Evolutionary conservation across 352 stramenopile genomes (phyloP), one percentile per base, ranked within the genome.

Genomic region (Globisporangium camurandrum): DNA sequence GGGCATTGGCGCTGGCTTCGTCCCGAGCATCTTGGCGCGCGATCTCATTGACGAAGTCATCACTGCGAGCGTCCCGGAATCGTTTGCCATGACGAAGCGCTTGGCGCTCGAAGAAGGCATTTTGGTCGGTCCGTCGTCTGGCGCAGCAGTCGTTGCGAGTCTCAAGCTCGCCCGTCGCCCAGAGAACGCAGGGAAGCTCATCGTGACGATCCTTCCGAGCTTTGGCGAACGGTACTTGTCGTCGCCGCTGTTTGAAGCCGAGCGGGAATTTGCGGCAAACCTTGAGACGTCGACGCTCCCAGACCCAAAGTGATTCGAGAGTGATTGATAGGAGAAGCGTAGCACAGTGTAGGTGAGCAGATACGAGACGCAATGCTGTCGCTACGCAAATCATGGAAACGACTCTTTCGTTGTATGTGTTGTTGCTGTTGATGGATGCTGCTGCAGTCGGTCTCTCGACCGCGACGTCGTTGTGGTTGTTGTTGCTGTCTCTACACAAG

Each of bases 171-270:
- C 75, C 24, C 64, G 73, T 46, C 82, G 85, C 28, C 81, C 79
- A 6, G 84, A 96, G 72, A 91, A 84, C 51, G 67, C 62, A 14
- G 78, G 78, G 27, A 96, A 96, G 71, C 67, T 93, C 26, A 95
- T 92, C 47, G 87, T 97, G 17, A 81, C 79, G 38, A 92, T 96
- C 53, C 70, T 96, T 52, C 88, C 88, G 24, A 93, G 76, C 51
- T 96, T 95, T 62, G 88, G 89, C 44, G 89, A 96, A 65, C 78
- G 83, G 24, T 93, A 91, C 61, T 54, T 93, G 60, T 89, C 76
- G 40, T 88, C 82, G 37, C 61, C 75, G 23, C 64, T 93, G 19
- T 93, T 93, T 49, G 82, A 91, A 39, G 64, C 71, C 47, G 82
- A 93, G 59, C 79, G 82, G 36, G 76, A 90, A 58, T 84, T 66